phyloP scores from a whole-genome alignment of 805 yeast species.

The Hanseniaspora thailandica region DNA sequence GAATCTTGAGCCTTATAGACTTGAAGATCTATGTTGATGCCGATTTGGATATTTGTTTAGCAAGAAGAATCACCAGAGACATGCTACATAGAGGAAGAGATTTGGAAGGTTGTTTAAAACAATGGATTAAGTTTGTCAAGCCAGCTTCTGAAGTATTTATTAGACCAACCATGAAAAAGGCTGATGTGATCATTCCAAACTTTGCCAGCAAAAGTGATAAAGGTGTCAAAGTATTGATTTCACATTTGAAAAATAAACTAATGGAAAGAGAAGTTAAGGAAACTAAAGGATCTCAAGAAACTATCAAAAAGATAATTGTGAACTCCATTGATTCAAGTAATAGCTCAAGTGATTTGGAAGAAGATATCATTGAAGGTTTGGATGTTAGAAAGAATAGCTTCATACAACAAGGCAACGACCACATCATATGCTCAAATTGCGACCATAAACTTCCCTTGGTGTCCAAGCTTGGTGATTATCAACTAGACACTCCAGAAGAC shows the following conservation, averaged over 20 bases:
- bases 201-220: constrained; percentile 64
- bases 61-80: constrained; percentile 78
- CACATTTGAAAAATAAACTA: constrained; percentile 66
- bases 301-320: constrained; percentile 8
- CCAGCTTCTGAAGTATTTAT: constrained; percentile 76
- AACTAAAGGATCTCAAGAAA: constrained; percentile 13
- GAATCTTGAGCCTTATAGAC: constrained; percentile 66
- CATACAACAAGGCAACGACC: background rate
- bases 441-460: constrained; percentile 6
- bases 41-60: constrained; percentile 82
- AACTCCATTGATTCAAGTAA: background rate
- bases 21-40: constrained; percentile 86
- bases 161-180: constrained; percentile 61
- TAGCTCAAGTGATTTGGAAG: constrained; percentile 2
- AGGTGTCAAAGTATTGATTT: constrained; percentile 69
- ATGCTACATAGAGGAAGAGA: constrained; percentile 79
- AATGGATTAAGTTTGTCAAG: constrained; percentile 85
- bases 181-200: constrained; percentile 83
- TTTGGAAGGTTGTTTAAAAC: constrained; percentile 65
- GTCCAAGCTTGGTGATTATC: constrained; percentile 5
- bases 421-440: constrained; percentile 6
- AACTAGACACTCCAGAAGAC: constrained; percentile 12
- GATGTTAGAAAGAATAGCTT: constrained; percentile 19
- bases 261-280: constrained; percentile 40
- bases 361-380: constrained; percentile 15